These are phyloP conservation scores for Exophiala xenobiotica DNA, from an alignment of 2,329 filamentous ascomycete species.

Conservation along the genomic window DNA sequence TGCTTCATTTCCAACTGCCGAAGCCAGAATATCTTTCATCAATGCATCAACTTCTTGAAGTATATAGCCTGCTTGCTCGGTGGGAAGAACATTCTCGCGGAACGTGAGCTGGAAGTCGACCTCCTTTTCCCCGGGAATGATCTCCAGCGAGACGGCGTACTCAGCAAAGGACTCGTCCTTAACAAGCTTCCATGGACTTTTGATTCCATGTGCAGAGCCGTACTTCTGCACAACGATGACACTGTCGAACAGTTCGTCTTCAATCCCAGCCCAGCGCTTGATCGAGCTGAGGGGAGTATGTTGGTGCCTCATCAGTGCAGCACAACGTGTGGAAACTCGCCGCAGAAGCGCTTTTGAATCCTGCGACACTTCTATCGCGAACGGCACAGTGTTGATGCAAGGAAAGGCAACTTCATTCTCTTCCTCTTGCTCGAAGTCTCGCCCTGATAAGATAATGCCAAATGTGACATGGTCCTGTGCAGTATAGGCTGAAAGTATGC, in stretches of 20 bases:
- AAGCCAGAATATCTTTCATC: conserved; percentile 21
- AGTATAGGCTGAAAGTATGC: conserved; percentile 71
- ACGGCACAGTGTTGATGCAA: conserved; percentile 77
- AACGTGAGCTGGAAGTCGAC: conserved; percentile 68
- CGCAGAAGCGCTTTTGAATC: conserved; percentile 60
- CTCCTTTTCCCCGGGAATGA: conserved; percentile 57
- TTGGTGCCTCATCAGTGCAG: conserved; percentile 66
- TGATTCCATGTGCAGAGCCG: conserved; percentile 19
- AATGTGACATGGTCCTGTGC: conserved; percentile 74
- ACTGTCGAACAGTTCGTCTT: conserved; percentile 74
- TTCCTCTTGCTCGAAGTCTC: conserved; percentile 60
- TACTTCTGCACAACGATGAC: conserved; percentile 78
- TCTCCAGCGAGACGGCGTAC: conserved; percentile 77
- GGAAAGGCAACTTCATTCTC: conserved; percentile 64
- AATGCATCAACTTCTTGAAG: conserved; percentile 24
- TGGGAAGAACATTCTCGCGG: conserved; percentile 63
- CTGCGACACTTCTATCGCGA: conserved; percentile 57
- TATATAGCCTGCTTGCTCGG: conserved; percentile 34
- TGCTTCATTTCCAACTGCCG: background rate
- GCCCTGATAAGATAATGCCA: conserved; percentile 76
- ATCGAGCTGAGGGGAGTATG: conserved; percentile 69
- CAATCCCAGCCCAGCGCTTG: conserved; percentile 67
- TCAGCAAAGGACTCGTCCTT: conserved; percentile 59
- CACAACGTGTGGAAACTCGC: conserved; percentile 65
- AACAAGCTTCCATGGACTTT: conserved; percentile 57